Conservation (phyloP, 352 stramenopile species). For the Phytopythium mirpurense region DNA sequence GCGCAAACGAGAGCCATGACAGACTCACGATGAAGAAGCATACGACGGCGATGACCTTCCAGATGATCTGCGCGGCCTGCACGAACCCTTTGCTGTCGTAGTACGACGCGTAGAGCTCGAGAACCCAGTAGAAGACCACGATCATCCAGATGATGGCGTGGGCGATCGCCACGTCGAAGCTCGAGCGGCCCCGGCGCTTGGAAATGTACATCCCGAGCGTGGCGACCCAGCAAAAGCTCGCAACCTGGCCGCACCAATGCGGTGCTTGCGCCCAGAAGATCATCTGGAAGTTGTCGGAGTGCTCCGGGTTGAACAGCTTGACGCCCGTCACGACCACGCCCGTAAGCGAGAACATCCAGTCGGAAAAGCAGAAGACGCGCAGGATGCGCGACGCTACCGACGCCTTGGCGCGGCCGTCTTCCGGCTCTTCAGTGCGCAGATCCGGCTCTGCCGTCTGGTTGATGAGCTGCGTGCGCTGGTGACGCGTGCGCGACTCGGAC, state of each 20-base stretch:
- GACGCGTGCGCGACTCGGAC: constrained; percentile 17
- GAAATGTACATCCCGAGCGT: constrained; percentile 75
- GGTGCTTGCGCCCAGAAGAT: constrained; percentile 66
- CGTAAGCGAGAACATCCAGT: constrained; percentile 65
- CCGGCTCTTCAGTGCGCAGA: constrained; percentile 21
- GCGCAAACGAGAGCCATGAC: constrained; percentile 55
- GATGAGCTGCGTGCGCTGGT: constrained; percentile 4
- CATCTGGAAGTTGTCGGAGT: constrained; percentile 42
- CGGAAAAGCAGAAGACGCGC: constrained; percentile 62
- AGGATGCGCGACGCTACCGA: constrained; percentile 62
- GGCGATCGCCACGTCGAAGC: constrained; percentile 68
- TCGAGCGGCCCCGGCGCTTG: constrained; percentile 38
- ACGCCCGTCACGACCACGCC: constrained; percentile 51
- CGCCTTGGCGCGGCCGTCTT: constrained; percentile 28
- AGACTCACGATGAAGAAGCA: constrained; percentile 57
- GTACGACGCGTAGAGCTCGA: constrained; percentile 69
- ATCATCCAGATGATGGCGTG: constrained; percentile 78
- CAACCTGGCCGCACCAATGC: constrained; percentile 73
- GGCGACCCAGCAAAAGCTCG: constrained; percentile 77
- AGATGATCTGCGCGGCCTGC: constrained; percentile 60
- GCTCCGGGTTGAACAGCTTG: constrained; percentile 29
- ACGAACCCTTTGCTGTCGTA: constrained; percentile 35
- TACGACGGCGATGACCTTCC: constrained; percentile 53
- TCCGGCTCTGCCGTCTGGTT: constrained; percentile 15
- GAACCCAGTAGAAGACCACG: constrained; percentile 68